phyloP scores from a whole-genome alignment of 352 stramenopile species.

The Aphanomyces cochlioides region DNA sequence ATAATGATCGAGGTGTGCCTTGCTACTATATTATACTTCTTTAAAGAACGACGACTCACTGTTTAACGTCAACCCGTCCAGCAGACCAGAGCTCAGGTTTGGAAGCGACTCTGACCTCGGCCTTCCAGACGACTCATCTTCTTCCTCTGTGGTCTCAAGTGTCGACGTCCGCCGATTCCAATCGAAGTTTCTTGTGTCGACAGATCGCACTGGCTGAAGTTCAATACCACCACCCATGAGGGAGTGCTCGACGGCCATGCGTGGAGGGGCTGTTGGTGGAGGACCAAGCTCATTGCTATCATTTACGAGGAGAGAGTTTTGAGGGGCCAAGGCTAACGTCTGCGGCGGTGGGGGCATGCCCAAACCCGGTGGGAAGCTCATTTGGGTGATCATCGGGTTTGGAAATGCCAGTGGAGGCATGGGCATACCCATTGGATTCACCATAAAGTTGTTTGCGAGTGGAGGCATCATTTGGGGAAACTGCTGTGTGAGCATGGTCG shows the following conservation, averaged over 20 bases:
- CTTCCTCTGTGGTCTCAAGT: conserved; percentile 32
- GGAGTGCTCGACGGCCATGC: conserved; percentile 68
- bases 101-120: conserved; percentile 43
- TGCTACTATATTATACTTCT: conserved; percentile 36
- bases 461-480: conserved; percentile 3
- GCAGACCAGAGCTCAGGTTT: conserved; percentile 27
- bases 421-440: conserved; percentile 14
- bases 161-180: conserved; percentile 41
- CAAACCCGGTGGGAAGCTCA: conserved; percentile 1
- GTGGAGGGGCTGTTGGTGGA: conserved; percentile 52
- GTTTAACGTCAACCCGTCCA: conserved; percentile 26
- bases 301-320: conserved; percentile 9
- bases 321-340: not conserved
- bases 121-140: conserved; percentile 23
- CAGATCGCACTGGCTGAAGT: conserved; percentile 59
- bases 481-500: conserved; percentile 21
- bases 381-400: conserved; percentile 29
- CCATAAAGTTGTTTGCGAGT: not conserved
- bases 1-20: conserved; percentile 33
- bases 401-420: conserved; percentile 1
- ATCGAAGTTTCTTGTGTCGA: conserved; percentile 81
- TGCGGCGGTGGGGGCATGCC: not conserved
- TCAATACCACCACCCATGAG: conserved; percentile 82
- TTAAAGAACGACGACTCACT: conserved; percentile 33
- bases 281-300: conserved; percentile 46